Conservation (phyloP, 139 green algal species). For the Mesotaenium endlicherianum region DNA sequence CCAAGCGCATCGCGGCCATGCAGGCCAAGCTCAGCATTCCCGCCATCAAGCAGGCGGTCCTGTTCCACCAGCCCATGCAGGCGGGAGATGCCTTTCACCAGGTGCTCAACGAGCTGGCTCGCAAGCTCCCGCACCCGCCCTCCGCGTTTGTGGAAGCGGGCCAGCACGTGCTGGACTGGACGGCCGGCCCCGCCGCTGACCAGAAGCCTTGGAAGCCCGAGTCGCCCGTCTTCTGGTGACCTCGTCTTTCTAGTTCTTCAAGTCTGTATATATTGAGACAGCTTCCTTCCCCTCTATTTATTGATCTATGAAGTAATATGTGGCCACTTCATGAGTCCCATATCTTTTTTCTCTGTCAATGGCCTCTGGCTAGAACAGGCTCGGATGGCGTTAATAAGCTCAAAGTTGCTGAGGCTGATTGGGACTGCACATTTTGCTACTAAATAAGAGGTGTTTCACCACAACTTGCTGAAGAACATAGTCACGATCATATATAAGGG, state of each 20-base stretch:
- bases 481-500: too few species aligned
- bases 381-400: too few species aligned
- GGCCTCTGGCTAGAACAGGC: too few species aligned
- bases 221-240: slow-evolving; percentile 12
- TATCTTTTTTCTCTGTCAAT: too few species aligned
- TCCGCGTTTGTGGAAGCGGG: neutral
- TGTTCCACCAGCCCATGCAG: slow-evolving; percentile 13
- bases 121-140: slow-evolving; percentile 26
- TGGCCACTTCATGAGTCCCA: too few species aligned
- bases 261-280: too few species aligned
- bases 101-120: slow-evolving; percentile 24
- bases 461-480: too few species aligned
- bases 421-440: too few species aligned
- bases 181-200: slow-evolving; percentile 3
- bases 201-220: slow-evolving; percentile 25
- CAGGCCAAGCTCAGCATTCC: neutral
- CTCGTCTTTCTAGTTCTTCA: neutral
- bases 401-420: too few species aligned
- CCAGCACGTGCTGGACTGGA: slow-evolving; percentile 13
- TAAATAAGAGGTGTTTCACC: too few species aligned
- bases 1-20: slow-evolving; percentile 10
- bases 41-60: slow-evolving; percentile 16
- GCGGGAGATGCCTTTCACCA: slow-evolving; percentile 38
- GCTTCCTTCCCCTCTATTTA: too few species aligned
- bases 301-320: too few species aligned